Evolutionary conservation across 306 rosid genomes (phyloP).

Genomic region (Begonia peltatifolia): DNA sequence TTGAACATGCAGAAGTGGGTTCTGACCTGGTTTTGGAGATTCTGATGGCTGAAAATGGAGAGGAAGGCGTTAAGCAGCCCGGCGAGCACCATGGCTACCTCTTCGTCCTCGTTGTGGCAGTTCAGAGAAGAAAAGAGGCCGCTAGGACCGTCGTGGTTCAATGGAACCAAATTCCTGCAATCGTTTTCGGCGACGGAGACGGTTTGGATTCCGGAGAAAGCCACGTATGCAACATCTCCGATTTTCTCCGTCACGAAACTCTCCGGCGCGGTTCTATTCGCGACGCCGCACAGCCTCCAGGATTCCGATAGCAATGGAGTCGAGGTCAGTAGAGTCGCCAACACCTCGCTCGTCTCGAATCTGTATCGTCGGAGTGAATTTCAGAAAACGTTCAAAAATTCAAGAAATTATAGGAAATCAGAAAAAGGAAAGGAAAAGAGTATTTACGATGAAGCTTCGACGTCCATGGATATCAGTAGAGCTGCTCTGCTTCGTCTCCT

Average conservation of each 20-base stretch:
- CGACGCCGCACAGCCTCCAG: conserved; percentile 53
- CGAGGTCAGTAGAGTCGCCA: conserved; percentile 46
- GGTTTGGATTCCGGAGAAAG: conserved; percentile 49
- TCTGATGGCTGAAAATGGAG: conserved; percentile 13
- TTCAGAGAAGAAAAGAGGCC: conserved; percentile 20
- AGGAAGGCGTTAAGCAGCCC: conserved; percentile 36
- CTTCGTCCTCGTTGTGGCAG: conserved; percentile 23
- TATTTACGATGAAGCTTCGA: conserved; percentile 60
- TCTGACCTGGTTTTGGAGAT: conserved; percentile 45
- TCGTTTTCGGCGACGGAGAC: conserved; percentile 7
- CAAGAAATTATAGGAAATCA: neutral
- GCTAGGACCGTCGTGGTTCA: conserved; percentile 16
- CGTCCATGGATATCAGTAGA: conserved; percentile 24
- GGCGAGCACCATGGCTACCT: conserved; percentile 48
- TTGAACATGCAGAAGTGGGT: neutral
- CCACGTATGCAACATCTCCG: conserved; percentile 38
- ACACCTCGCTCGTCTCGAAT: conserved; percentile 69
- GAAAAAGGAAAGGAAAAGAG: neutral
- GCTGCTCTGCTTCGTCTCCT: too few species aligned
- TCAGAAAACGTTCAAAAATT: neutral
- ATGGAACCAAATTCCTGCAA: conserved; percentile 20
- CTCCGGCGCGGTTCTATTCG: conserved; percentile 23
- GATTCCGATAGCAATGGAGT: conserved; percentile 63
- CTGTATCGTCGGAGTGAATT: conserved; percentile 9
- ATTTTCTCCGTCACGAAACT: conserved; percentile 20